Base-by-base conservation (phyloP, 2,329 filamentous ascomycete genomes). In the Colletotrichum filicis region DNA sequence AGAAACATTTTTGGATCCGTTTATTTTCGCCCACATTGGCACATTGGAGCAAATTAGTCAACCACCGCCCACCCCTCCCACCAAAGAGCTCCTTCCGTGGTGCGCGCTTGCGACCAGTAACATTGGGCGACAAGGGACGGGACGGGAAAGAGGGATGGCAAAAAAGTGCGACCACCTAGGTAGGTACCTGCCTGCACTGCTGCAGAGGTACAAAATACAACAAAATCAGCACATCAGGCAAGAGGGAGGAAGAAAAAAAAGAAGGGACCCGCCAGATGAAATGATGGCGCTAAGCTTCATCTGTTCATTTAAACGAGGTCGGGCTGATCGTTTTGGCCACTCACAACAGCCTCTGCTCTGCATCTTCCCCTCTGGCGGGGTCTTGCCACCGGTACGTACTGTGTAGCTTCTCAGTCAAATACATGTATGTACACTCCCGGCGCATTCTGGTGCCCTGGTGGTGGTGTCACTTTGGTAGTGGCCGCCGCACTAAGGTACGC, bases 281-380 rank as follows among this genome's bases (percentile, higher is more conserved):
- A 24, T n/a, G 30, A 32, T 22, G 22, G 24, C 62, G 49, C 62
- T 64, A 64, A n/a, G 22, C 62, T 56, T 64, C 49, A 64, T 64
- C 62, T 53, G 60, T 32, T 53, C 46, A 35, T 35, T 9, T 19
- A 11, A 30, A 63, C n/a, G 11, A 30, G 59, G 60, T 6, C 28
- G 3, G 11, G 5, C 4, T 53, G 60, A 63, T 32, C 30, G 2
- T 19, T 35, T 28, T 7, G 4, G 60, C 60, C 60, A 63, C 7
- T 63, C 60, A 63, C 26, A 53, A 11, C 28, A 19, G 16, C 12
- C 14, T 14, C 2, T 24, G n/a, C 60, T 46, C 60, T 63, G 46
- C n/a, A 2, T 62, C 12, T 22, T 22, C 19, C 19, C 42, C 42
- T 49, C 42, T 49, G 11, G 60, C 37, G 42, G 60, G n/a, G 42